These are phyloP conservation scores for Graphium sp. DNA, from an alignment of 2,329 filamentous ascomycete species.

Conservation along the genomic window DNA sequence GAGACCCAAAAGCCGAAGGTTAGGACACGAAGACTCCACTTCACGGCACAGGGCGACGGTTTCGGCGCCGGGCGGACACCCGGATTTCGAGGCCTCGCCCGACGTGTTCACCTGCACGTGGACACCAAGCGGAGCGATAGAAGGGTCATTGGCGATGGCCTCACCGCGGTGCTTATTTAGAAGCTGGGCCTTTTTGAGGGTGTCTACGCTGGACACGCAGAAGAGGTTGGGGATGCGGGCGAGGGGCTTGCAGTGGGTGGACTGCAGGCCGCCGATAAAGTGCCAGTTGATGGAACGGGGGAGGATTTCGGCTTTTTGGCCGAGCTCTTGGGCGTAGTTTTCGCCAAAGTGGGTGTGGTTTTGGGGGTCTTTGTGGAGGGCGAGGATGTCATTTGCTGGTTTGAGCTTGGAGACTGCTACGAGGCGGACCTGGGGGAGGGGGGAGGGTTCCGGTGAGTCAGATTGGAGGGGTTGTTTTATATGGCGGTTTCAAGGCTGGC, in stretches of 20 bases:
- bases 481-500: too few species aligned
- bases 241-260: conserved; percentile 74
- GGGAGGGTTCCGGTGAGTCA: too few species aligned
- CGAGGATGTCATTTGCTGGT: conserved; percentile 77
- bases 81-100: conserved; percentile 72
- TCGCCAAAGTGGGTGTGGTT: conserved; percentile 76
- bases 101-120: conserved; percentile 95
- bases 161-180: conserved; percentile 61
- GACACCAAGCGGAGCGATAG: conserved; percentile 37
- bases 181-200: conserved; percentile 68
- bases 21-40: conserved; percentile 54
- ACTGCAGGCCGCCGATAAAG: conserved; percentile 89
- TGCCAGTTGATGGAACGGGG: conserved; percentile 75
- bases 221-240: conserved; percentile 79
- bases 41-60: conserved; percentile 49
- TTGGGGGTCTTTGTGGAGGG: conserved; percentile 48
- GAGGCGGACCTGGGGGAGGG: conserved; percentile 47
- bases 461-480: too few species aligned
- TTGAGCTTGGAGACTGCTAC: conserved; percentile 96
- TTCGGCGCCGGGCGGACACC: conserved; percentile 51
- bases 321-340: conserved; percentile 86
- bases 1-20: conserved; percentile 60
- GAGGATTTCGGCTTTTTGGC: conserved; percentile 68
- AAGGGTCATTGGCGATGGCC: conserved; percentile 22
- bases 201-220: conserved; percentile 84